A percentile compares a stretch with the other conserved stretches of the same genome.
Evolutionary conservation across 192 early-diverging fungal species (phyloP).

Genomic region (Podila clonocystis): DNA sequence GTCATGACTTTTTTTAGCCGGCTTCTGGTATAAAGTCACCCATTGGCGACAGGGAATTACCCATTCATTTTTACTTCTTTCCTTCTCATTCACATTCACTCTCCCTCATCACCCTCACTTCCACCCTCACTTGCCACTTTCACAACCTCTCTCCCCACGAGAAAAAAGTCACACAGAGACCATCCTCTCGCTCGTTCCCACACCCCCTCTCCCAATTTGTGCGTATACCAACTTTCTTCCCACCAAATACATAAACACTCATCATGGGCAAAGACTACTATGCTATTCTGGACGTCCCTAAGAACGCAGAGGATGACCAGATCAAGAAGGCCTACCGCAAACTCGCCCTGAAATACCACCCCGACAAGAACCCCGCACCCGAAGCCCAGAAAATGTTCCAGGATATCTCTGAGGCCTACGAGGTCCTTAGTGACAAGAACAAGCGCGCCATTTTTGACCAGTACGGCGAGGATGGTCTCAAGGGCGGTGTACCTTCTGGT

Average conservation of each 20-base stretch:
- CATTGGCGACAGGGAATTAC: background rate
- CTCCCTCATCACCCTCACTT: background rate
- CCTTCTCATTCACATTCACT: background rate
- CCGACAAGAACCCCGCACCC: slow-evolving; percentile 63
- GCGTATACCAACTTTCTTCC: background rate
- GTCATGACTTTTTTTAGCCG: too few relatives aligned
- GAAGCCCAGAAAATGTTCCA: slow-evolving; percentile 89
- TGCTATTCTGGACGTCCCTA: slow-evolving; percentile 70
- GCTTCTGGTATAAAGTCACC: background rate
- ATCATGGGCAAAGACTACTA: slow-evolving; percentile 67
- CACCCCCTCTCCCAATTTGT: background rate
- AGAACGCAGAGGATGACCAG: slow-evolving; percentile 69
- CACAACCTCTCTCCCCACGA: too few relatives aligned
- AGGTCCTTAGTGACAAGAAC: slow-evolving; percentile 92
- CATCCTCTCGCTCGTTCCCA: background rate
- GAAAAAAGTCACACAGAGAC: too few relatives aligned
- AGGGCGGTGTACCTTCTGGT: slow-evolving; percentile 68
- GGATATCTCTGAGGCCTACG: slow-evolving; percentile 98
- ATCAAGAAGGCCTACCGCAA: slow-evolving; percentile 80
- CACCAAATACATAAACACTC: slow-evolving; percentile 4
- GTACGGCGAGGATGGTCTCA: slow-evolving; percentile 95
- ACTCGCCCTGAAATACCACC: slow-evolving; percentile 78
- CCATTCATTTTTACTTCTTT: background rate
- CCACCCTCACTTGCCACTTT: background rate
- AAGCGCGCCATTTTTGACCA: slow-evolving; percentile 96